phyloP scores from a whole-genome alignment of 2,329 filamentous ascomycete genomes.

The Cytospora chrysosperma region DNA sequence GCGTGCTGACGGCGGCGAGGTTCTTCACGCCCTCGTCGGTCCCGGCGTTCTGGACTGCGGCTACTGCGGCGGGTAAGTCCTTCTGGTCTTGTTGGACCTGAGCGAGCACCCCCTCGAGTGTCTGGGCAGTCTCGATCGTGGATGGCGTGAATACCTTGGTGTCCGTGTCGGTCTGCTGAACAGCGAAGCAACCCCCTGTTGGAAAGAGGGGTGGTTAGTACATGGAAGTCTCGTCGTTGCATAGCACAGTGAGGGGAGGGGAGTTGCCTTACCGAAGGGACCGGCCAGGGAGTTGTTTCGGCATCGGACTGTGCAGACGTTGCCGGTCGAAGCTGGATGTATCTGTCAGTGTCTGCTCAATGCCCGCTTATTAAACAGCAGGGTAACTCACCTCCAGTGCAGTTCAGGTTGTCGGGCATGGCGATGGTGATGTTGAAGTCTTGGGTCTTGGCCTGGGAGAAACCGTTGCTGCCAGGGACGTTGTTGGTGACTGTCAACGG shows the following conservation, averaged over 20 bases:
- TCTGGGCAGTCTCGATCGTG: slow-evolving; percentile 47
- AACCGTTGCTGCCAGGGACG: slow-evolving; percentile 55
- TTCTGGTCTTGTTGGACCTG: slow-evolving; percentile 52
- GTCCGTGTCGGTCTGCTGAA: slow-evolving; percentile 51
- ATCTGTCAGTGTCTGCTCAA: slow-evolving; percentile 29
- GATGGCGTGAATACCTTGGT: slow-evolving; percentile 43
- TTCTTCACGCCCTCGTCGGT: slow-evolving; percentile 27
- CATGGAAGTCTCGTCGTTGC: not conserved
- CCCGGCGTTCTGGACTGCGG: slow-evolving; percentile 45
- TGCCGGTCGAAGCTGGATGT: slow-evolving; percentile 46
- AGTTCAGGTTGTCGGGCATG: slow-evolving; percentile 47
- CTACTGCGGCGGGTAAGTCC: slow-evolving; percentile 48
- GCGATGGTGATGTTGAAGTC: slow-evolving; percentile 54
- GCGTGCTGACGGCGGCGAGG: not conserved
- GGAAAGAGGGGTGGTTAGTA: not conserved
- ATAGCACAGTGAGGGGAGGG: no score
- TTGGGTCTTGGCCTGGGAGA: slow-evolving; percentile 54
- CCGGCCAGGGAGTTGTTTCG: slow-evolving; percentile 57
- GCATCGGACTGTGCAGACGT: slow-evolving; percentile 59
- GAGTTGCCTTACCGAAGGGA: slow-evolving; percentile 39
- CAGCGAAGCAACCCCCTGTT: slow-evolving; percentile 53
- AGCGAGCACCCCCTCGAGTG: slow-evolving; percentile 42
- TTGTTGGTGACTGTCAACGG: slow-evolving; percentile 55
- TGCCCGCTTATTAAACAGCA: no score
- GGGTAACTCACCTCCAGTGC: slow-evolving; percentile 45